Evolutionary conservation across 139 green algal species (phyloP), one percentile per base, ranked within the genome.

Genomic region (Picochlorum sp.): DNA sequence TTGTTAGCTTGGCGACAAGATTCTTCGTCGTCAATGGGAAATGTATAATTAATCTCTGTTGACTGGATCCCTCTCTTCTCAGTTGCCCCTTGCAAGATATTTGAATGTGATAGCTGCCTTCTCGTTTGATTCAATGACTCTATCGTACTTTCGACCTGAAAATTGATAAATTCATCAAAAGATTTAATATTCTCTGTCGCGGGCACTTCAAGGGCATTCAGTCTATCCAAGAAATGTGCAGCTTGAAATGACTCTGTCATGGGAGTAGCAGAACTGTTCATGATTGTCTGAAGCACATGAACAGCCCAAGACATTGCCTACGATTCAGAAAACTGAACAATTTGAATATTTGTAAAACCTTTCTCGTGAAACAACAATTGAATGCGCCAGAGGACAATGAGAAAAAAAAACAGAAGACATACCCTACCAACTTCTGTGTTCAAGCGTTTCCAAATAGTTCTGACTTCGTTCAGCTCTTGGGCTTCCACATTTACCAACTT

Each of bases 281-380:
- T 43, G 0, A 30, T 59, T 14, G 24, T 30, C 24, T 36, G 20
- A 28, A 59, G 18, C 7, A 50, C 22, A 12, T 50, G 52, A 50
- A 59, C 52, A 28, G 52, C 52, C n/a, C 20, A 51, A 51, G n/a
- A 51, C 20, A 59, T 59, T n/a, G 52, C 52, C 52, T 59, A n/a
- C n/a, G n/a, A n/a, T n/a, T n/a, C n/a, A n/a, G n/a, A n/a, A n/a
- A n/a, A n/a, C n/a, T n/a, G n/a, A n/a, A n/a, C n/a, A n/a, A n/a
- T n/a, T n/a, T n/a, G n/a, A n/a, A n/a, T n/a, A n/a, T n/a, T n/a
- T n/a, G n/a, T n/a, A n/a, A n/a, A n/a, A n/a, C n/a, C n/a, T n/a
- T n/a, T n/a, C n/a, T n/a, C n/a, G n/a, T n/a, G n/a, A n/a, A n/a
- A n/a, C n/a, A n/a, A n/a, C n/a, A n/a, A n/a, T n/a, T n/a, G n/a